A percentile compares a stretch with the other conserved stretches of the same genome.
phyloP scores from a whole-genome alignment of 495 filamentous ascomycete genomes.

The Oidiodendron maius region DNA sequence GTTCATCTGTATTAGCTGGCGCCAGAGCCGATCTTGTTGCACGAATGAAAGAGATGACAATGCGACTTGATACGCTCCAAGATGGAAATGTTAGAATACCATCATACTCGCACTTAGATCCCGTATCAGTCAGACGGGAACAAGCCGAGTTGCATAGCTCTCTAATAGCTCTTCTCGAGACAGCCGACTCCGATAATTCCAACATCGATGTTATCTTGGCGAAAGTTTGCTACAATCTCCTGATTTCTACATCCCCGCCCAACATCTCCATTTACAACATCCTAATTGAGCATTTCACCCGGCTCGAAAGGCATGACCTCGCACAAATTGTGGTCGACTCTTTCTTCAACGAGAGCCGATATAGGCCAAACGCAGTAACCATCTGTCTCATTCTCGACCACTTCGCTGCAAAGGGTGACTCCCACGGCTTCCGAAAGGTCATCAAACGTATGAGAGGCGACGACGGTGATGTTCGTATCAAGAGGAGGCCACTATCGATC shows the following conservation, averaged over 20 bases:
- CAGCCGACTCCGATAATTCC: neutral
- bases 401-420: conserved; percentile 37
- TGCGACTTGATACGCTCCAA: conserved; percentile 11
- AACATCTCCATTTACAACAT: conserved; percentile 60
- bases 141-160: conserved; percentile 11
- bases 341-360: conserved; percentile 37
- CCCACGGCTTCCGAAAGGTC: conserved; percentile 31
- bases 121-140: neutral
- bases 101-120: conserved; percentile 5
- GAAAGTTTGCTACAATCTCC: conserved; percentile 63
- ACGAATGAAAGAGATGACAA: conserved; percentile 11
- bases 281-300: conserved; percentile 53
- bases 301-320: conserved; percentile 41
- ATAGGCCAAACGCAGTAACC: conserved; percentile 49
- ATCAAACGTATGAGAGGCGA: conserved; percentile 34
- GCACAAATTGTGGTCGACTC: conserved; percentile 48
- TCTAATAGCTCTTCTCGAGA: conserved; percentile 4
- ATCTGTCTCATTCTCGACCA: conserved; percentile 47
- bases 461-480: conserved; percentile 11
- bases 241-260: conserved; percentile 50
- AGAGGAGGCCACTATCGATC: neutral
- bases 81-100: conserved; percentile 2
- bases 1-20: no score
- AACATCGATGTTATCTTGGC: conserved; percentile 33
- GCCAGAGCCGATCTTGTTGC: neutral